Evolutionary conservation across 2,329 filamentous ascomycete species (phyloP).

Genomic region (Alternaria dauci): DNA sequence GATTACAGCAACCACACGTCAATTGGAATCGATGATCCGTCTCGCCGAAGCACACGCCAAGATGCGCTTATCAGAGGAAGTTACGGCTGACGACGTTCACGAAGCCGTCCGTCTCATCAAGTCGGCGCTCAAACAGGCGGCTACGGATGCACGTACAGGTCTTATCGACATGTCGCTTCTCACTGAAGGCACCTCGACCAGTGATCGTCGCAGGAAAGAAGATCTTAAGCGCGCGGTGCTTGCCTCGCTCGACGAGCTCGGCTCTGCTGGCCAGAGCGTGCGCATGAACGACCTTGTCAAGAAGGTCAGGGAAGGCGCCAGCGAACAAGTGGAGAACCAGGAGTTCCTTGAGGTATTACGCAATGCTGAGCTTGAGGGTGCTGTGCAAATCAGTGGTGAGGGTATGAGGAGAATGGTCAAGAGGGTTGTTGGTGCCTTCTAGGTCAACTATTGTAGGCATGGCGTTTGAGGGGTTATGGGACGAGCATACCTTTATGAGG

Average conservation of each 20-base stretch:
- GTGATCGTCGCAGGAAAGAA: constrained; percentile 81
- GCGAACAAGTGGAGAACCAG: constrained; percentile 71
- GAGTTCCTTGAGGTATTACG: constrained; percentile 87
- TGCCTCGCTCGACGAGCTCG: constrained; percentile 79
- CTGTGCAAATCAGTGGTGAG: constrained; percentile 81
- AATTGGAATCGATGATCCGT: constrained; percentile 98
- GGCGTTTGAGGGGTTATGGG: background rate
- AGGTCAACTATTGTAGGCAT: background rate
- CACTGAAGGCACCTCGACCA: constrained; percentile 90
- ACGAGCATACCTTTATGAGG: background rate
- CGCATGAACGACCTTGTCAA: constrained; percentile 81
- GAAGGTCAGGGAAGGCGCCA: constrained; percentile 67
- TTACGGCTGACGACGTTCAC: constrained; percentile 82
- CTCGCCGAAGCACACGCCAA: constrained; percentile 96
- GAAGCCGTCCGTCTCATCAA: constrained; percentile 95
- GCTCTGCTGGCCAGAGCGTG: constrained; percentile 66
- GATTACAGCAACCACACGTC: constrained; percentile 95
- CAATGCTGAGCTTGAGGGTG: constrained; percentile 82
- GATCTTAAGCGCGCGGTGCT: constrained; percentile 85
- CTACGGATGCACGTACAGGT: constrained; percentile 89
- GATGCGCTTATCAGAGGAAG: constrained; percentile 83
- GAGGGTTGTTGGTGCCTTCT: constrained; percentile 62
- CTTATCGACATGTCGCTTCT: constrained; percentile 96
- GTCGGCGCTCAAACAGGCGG: constrained; percentile 91
- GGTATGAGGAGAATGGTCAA: constrained; percentile 83